Evolutionary conservation across 768 basidiomycete genomes (phyloP).

Genomic region (Macrocybe gigantea): DNA sequence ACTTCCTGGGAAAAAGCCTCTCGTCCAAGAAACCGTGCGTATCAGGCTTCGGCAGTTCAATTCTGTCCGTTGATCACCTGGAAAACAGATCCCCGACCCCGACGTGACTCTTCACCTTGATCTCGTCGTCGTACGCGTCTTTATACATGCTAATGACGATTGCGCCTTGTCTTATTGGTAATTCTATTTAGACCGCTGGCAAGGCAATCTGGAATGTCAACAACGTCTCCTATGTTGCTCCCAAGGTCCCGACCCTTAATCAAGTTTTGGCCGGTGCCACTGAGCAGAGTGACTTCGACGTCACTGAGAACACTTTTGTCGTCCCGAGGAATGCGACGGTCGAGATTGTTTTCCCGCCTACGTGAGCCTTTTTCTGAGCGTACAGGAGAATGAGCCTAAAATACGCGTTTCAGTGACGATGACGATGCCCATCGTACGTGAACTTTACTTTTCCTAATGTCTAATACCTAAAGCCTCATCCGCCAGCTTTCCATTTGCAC

Average conservation of each 20-base stretch:
- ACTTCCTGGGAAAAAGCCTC: too few species aligned
- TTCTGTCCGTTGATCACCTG: background rate
- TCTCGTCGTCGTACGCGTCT: slow-evolving; percentile 14
- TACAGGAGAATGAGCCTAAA: background rate
- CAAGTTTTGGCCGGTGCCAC: slow-evolving; percentile 30
- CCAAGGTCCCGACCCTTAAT: slow-evolving; percentile 19
- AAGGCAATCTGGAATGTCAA: slow-evolving; percentile 27
- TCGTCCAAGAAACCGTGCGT: too few species aligned
- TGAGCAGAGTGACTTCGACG: slow-evolving; percentile 19
- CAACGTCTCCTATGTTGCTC: slow-evolving; percentile 23
- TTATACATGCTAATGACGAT: background rate
- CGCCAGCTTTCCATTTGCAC: slow-evolving; percentile 20
- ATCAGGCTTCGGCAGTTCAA: background rate
- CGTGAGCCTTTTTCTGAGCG: slow-evolving; percentile 5
- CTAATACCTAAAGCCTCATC: too few species aligned
- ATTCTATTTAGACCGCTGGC: slow-evolving; percentile 10
- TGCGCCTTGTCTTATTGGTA: background rate
- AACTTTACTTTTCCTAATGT: too few species aligned
- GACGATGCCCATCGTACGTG: slow-evolving; percentile 23
- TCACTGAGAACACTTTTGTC: slow-evolving; percentile 31
- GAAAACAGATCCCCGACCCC: slow-evolving; percentile 13
- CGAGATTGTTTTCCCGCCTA: slow-evolving; percentile 28
- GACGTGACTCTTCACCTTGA: slow-evolving; percentile 20
- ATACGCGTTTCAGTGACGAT: slow-evolving; percentile 10
- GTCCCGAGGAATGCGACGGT: slow-evolving; percentile 31